Conservation (phyloP, 148 eudicot species). For the Chenopodium suecicum region DNA sequence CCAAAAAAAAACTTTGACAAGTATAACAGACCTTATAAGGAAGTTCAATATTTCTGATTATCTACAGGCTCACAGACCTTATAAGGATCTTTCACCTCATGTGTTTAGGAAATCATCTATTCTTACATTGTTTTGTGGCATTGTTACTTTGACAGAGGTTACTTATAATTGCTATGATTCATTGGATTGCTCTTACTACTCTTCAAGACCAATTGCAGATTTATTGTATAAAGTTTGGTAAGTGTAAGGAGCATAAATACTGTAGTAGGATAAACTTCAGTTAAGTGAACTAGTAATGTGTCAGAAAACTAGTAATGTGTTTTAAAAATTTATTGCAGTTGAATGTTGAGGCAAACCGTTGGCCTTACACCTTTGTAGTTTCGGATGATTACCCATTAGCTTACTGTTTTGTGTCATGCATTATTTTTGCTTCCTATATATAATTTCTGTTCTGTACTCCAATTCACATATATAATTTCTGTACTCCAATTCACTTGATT, state of each 20-base stretch:
- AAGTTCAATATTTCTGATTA: background rate
- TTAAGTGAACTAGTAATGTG: background rate
- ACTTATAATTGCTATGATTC: background rate
- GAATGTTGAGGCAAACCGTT: slow-evolving; percentile 44
- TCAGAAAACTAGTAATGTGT: background rate
- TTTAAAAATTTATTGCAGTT: slow-evolving; percentile 32
- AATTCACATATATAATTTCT: background rate
- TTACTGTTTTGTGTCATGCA: background rate
- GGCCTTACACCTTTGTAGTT: slow-evolving; percentile 71
- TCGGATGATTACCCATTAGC: slow-evolving; percentile 48
- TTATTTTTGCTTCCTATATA: background rate
- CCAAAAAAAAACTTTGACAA: background rate
- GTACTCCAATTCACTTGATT: background rate
- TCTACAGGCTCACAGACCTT: background rate
- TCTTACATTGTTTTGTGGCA: background rate
- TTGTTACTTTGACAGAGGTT: background rate
- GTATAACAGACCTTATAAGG: too few relatives aligned
- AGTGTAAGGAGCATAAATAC: background rate
- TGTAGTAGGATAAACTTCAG: background rate
- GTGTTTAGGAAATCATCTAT: background rate
- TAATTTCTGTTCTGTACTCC: too few relatives aligned
- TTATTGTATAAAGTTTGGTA: background rate
- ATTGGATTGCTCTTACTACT: background rate
- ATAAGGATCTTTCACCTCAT: background rate
- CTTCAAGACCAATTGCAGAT: background rate